Evolutionary conservation across 306 rosid species (phyloP), one percentile per base, ranked within the genome.

Genomic region (Cicer judaicum): DNA sequence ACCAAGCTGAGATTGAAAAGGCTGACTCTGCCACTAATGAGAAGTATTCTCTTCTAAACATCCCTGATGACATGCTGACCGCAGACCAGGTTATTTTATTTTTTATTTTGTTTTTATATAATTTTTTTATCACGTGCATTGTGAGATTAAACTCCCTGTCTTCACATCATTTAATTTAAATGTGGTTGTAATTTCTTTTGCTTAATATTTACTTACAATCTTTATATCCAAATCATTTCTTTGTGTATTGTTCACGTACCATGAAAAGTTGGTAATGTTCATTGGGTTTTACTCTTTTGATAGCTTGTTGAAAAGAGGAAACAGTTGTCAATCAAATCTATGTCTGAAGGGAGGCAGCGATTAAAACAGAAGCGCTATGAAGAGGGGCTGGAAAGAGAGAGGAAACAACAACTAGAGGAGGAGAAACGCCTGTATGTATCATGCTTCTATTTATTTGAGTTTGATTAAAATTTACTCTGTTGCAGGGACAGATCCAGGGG

Each of bases 281-380:
- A 10, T 53, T 18, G 68, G 61, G 29, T 65, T 14, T 81, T 42
- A 36, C 80, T 78, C 48, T 60, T 62, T 79, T 76, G 80, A 43
- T 90, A 92, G 99, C 85, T 90, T 39, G 81, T 81, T 78, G 92
- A 89, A 82, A 92, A 95, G 86, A 92, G 80, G 85, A 89, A 89
- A 72, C 99, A 90, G 47, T 59, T 95, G 81, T 86, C 91, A 73
- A 87, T 95, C 68, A 95, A 95, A 81, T 87, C 96, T 84, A 92
- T 92, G 76, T 90, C 95, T 52, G 99, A 95, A 76, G 99, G 98
- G 56, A 81, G 97, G 77, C 93, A 85, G 85, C 88, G 96, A 76
- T 85, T 88, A 75, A 95, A 87, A 72, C 97, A 85, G 82, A 94
- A 90, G 83, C 92, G 99, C 52, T 73, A 78, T 38, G 98, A 92